Evolutionary conservation across 208 protist species (phyloP).

Genomic region (Naegleria gruberi): DNA sequence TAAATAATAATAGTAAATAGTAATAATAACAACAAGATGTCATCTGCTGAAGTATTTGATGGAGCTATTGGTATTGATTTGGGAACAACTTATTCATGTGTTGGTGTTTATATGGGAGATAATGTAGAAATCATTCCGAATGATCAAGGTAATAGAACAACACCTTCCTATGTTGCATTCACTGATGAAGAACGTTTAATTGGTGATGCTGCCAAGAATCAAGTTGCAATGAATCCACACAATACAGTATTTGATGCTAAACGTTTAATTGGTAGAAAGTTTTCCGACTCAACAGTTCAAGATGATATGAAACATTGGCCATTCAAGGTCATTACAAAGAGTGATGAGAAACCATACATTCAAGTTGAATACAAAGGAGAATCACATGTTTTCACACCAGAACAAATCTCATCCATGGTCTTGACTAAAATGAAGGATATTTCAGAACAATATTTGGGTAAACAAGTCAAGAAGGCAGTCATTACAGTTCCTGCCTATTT

Average conservation of each 20-base stretch:
- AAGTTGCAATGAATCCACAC: slow-evolving; percentile 68
- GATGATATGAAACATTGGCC: too few relatives aligned
- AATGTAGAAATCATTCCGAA: slow-evolving; percentile 83
- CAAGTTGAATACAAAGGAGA: slow-evolving; percentile 42
- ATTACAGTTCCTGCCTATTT: slow-evolving; percentile 88
- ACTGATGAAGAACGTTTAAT: slow-evolving; percentile 64
- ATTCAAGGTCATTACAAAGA: slow-evolving; percentile 72
- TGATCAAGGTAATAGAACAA: slow-evolving; percentile 85
- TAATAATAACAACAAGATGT: too few relatives aligned
- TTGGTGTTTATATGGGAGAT: slow-evolving; percentile 23
- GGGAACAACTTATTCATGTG: slow-evolving; percentile 72
- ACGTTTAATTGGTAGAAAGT: slow-evolving; percentile 91
- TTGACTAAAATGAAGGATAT: slow-evolving; percentile 18
- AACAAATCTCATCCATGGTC: slow-evolving; percentile 27
- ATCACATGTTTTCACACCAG: background rate
- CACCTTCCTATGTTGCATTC: slow-evolving; percentile 87
- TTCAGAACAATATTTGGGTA: slow-evolving; percentile 56
- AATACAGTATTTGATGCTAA: slow-evolving; percentile 90
- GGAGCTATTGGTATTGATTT: slow-evolving; percentile 58
- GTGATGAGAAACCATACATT: slow-evolving; percentile 57
- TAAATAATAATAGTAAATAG: too few relatives aligned
- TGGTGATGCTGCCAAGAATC: slow-evolving; percentile 79
- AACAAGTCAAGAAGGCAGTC: slow-evolving; percentile 67
- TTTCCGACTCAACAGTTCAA: slow-evolving; percentile 64
- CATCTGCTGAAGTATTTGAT: too few relatives aligned